Base-by-base conservation (phyloP, 2,329 filamentous ascomycete genomes). In the Aspergillus fumigatus region DNA sequence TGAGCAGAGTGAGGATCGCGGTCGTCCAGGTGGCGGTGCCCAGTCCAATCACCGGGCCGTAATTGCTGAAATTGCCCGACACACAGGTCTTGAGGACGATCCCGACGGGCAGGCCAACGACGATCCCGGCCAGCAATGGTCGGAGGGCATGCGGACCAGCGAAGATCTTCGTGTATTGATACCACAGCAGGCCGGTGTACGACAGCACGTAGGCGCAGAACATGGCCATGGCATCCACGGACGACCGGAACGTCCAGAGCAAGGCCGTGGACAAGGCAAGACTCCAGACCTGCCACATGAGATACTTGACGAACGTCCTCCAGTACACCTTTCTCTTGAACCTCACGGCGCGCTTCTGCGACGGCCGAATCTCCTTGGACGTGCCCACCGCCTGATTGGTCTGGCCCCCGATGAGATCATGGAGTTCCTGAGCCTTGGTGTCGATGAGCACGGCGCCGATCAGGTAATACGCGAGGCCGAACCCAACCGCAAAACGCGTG, bases 391-490 rank as follows among this genome's bases (percentile, higher is more conserved):
- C 73, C 5, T 72, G 62, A 10, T 75, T 73, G 2, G 72, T 67
- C 57, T 77, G 69, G 26, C 75, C 71, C 51, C 79, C 75, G 3
- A 78, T 75, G 2, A 75, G 63, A 11, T 73, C 75, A 57, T 80
- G 77, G 1, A 83, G 71, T 57, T 80, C 77, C 53, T 80, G 78
- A 21, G 80, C 80, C 56, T 82, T 82, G 59, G 79, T 77, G 60
- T 84, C 82, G 26, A 84, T 79, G 23, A 82, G 71, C 1, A 84
- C 80, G 11, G 82, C 82, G 26, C 82, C 81, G 25, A 84, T 75
- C 19, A 84, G 71, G 60, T 84, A 84, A 65, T 84, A 84, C 0
- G 79, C 79, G 35, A 84, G 71, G n/a, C 80, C 79, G 59, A 84
- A 82, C 1, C 82, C 82, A 23, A 82, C 76, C 38, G 79, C 75